Base-by-base conservation (phyloP, 441 rosid species). In the Pelargonium fulgidum region DNA sequence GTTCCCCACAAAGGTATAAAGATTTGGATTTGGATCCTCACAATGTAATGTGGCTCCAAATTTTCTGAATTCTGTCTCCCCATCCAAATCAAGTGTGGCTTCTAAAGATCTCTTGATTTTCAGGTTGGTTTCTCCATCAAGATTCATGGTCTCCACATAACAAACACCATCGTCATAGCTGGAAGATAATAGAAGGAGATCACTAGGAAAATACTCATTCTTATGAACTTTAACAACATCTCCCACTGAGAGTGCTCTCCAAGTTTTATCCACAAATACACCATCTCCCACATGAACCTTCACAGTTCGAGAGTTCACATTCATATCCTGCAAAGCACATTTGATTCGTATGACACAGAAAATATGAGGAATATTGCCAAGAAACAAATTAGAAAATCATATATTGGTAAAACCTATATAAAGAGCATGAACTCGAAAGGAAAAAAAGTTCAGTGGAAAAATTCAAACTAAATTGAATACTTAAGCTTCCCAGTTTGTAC, bases 81-180 rank as follows among this genome's bases (percentile, higher is more conserved):
- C 93, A 0, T 80, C 81, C 71, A 89, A 33, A n/a, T 75, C 80
- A 33, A 83, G 80, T 45, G 98, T 92, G 8, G 73, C 81, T 36
- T 90, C 91, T 0, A 85, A 78, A 59, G 88, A 91, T 81, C 89
- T 96, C 72, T 92, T 94, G 16, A 86, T 75, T 73, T 94, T 94
- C 84, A 94, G 72, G 70, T 92, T 94, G 56, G 99, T 94, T 80
- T 94, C 99, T 41, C 99, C 99, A 58, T 94, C 99, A 63, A 94
- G 92, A 68, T 94, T 94, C 80, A 73, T 94, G 44, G 98, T 94
- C 81, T 94, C 99, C 45, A 94, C 99, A 70, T 94, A 94, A 89
- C 99, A 94, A 68, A 89, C 83, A 73, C 89, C 90, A 56, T 94
- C 98, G 12, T 85, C 97, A 36, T 87, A 87, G 81, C 86, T 89